Evolutionary conservation across 31 red algal genomes (phyloP), one percentile per base, ranked within the genome.

Genomic region (Odonthalia washingtoniensis): DNA sequence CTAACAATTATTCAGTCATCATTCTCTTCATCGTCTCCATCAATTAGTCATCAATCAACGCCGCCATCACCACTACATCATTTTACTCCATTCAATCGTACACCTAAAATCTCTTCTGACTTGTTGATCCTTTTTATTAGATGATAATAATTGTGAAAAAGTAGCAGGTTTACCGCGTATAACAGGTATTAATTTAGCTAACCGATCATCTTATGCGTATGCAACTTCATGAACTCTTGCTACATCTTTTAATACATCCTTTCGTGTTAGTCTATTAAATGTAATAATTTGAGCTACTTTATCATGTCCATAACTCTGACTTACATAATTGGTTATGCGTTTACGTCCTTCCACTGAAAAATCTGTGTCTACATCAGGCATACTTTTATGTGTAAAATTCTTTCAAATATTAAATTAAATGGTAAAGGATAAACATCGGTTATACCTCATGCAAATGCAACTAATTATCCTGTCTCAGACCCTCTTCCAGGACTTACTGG

Each of bases 321-420:
- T 65, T 17, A 95, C 77, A 87, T 98, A 98, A 41, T 65, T 81
- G 64, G 95, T 95, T 6, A 98, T 86, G 40, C 76, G 42, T 3
- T 95, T 92, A 52, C 93, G 65, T 3, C 92, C 88, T 18, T 81
- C 84, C 31, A 89, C 65, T 1, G 57, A 80, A 80, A 98, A 95
- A 77, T 98, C 96, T 6, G 79, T 90, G 72, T 98, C 96, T 63
- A 95, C 87, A 76, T 98, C 96, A 27, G 96, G 96, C 87, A 98
- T 91, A 31, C 65, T 78, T 38, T 39, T 75, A 65, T 93, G 85
- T 90, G 83, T 35, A 95, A 34, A 70, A 95, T 94, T 0, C 93
- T 70, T 46, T 95, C 93, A 46, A 95, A 95, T 27, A 95, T 77
- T 18, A 95, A 49, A 31, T 74, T 75, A 75, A 90, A 69, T 34